phyloP scores from a whole-genome alignment of 139 green algal genomes.

The Chlamydomonas sp. region DNA sequence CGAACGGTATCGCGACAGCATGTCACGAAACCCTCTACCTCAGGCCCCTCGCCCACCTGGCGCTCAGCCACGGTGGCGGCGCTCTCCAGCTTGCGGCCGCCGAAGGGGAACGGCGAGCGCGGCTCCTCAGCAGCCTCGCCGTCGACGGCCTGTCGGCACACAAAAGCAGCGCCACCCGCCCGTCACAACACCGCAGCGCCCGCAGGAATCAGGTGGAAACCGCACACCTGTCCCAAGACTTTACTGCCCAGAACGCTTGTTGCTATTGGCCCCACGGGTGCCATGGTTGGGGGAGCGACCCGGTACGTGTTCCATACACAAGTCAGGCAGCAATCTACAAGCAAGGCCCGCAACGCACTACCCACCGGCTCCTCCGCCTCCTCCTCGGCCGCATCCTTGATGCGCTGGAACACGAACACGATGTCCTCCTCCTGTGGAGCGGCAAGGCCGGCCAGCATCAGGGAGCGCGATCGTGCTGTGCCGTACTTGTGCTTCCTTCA shows the following conservation, averaged over 20 bases:
- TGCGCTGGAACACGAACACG: constrained; percentile 55
- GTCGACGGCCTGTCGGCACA: constrained; percentile 1
- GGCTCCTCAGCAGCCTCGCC: constrained; percentile 8
- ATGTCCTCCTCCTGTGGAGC: constrained; percentile 37
- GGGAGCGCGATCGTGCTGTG: too few species aligned
- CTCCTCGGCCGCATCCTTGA: constrained; percentile 24
- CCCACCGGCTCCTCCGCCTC: constrained; percentile 40
- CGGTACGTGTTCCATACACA: too few species aligned
- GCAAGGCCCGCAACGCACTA: neutral
- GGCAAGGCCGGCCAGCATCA: neutral
- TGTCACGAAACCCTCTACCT: neutral
- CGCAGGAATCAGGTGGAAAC: too few species aligned
- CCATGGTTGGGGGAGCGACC: too few species aligned
- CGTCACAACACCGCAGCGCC: too few species aligned
- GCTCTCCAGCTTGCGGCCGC: constrained; percentile 38
- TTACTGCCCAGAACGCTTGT: too few species aligned
- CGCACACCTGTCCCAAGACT: too few species aligned
- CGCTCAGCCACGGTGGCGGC: constrained; percentile 35
- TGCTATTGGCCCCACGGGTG: too few species aligned
- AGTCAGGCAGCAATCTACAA: too few species aligned
- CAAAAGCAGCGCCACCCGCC: too few species aligned
- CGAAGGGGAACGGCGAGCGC: constrained; percentile 3
- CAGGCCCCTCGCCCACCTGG: neutral
- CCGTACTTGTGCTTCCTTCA: too few species aligned
- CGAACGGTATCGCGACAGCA: neutral